Evolutionary conservation across 768 basidiomycete species (phyloP), one percentile per base, ranked within the genome.

Genomic region (Lentinula lateritia): DNA sequence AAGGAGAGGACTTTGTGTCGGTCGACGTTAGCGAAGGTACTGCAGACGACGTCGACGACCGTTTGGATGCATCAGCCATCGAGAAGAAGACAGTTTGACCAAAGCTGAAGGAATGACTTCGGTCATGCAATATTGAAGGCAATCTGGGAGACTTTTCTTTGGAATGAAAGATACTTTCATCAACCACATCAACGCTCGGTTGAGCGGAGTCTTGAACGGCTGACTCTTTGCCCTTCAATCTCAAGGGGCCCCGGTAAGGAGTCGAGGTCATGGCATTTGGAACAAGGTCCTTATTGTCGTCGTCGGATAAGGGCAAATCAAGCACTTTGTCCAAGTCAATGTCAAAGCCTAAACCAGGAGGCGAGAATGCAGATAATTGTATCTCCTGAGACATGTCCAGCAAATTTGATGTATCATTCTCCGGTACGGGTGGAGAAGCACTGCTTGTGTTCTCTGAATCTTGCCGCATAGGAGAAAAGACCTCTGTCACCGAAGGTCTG

Each of bases 71-170:
- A n/a, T 64, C 52, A 8, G 69, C 72, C 65, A 82, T 74, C 4
- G 86, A 84, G 64, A 79, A 83, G 70, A 88, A 88, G 12, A 85
- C 73, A 1, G 84, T 82, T 67, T 87, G 84, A 2, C 85, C 86
- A 58, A 85, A 80, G 67, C 84, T 86, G 71, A 87, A 88, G 1
- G 87, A 88, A n/a, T 86, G 80, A 64, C 84, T 86, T 36, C 85
- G 83, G 58, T 86, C 84, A 55, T 82, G 81, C 8, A 78, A 69
- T 0, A 73, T 68, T 5, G 72, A 61, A 16, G 74, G 71, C 1
- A 79, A 64, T 18, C 72, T 72, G 7, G 77, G 73, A 2, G 73
- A 67, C 57, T 73, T 77, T 53, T 82, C 78, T 48, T 69, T 70
- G 0, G 74, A 67, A 65, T 80, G 81, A 65, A 81, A 83, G 16